Conservation (phyloP, 2,329 filamentous ascomycete species). For the Amylocarpus encephaloides region DNA sequence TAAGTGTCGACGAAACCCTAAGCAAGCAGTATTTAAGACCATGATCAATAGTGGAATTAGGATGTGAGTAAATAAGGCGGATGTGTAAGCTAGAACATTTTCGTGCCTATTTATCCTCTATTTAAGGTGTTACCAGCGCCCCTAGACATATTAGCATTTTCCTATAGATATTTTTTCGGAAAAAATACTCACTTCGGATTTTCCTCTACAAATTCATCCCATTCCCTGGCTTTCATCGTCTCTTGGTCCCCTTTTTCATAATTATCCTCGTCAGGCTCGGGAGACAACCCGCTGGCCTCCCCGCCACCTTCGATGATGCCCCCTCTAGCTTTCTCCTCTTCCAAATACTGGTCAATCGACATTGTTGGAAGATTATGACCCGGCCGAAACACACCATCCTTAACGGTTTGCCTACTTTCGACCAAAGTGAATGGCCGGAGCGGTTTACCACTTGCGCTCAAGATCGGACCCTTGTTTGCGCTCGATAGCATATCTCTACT, state of each 20-base stretch:
- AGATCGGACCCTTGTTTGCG: conserved; percentile 59
- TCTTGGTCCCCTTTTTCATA: conserved; percentile 80
- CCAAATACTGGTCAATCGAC: conserved; percentile 95
- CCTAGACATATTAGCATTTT: conserved; percentile 23
- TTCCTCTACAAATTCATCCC: conserved; percentile 90
- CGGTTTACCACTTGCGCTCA: conserved; percentile 75
- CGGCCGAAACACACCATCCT: conserved; percentile 76
- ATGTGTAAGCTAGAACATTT: no score
- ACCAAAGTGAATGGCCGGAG: conserved; percentile 86
- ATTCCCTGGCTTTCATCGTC: conserved; percentile 86
- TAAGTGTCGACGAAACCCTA: no score
- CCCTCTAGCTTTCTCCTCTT: conserved; percentile 77
- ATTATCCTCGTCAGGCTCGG: conserved; percentile 83
- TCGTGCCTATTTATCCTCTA: conserved; percentile 46
- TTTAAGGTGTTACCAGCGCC: conserved; percentile 80
- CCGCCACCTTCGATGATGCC: conserved; percentile 90
- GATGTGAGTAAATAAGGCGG: no score
- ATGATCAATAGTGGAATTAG: no score
- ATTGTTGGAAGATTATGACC: conserved; percentile 95
- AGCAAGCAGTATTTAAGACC: no score
- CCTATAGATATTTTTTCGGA: no score
- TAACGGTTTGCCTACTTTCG: conserved; percentile 67
- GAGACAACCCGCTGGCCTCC: conserved; percentile 59
- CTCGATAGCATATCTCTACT: conserved; percentile 45
- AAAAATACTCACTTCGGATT: conserved; percentile 58